phyloP scores from a whole-genome alignment of 768 basidiomycete species.

The Rhizopogon rudus region DNA sequence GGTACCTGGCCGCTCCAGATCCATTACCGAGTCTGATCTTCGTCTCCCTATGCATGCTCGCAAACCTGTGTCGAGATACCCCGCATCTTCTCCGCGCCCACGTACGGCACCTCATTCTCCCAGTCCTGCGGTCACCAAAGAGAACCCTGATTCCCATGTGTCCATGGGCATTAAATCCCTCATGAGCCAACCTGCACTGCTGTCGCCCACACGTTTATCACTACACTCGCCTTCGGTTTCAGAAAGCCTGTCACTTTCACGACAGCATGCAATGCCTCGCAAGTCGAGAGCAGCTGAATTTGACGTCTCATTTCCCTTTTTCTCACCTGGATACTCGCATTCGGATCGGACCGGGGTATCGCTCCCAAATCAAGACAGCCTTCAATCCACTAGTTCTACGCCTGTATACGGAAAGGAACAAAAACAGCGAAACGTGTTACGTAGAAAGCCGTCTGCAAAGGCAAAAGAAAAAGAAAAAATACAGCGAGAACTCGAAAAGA shows the following conservation, averaged over 20 bases:
- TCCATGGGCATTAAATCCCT: conserved; percentile 30
- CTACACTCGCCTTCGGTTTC: conserved; percentile 14
- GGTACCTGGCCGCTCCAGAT: conserved; percentile 10
- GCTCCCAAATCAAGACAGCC: conserved; percentile 10
- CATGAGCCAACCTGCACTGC: conserved; percentile 26
- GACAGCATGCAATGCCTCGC: conserved; percentile 5
- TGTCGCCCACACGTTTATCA: conserved; percentile 18
- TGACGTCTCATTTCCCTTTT: conserved; percentile 10
- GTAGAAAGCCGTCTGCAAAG: conserved; percentile 25
- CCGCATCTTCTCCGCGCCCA: conserved; percentile 9
- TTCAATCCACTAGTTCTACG: conserved; percentile 1
- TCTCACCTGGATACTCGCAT: conserved; percentile 8
- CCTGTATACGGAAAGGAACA: conserved; percentile 6
- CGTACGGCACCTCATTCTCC: conserved; percentile 12
- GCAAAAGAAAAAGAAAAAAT: conserved; percentile 9
- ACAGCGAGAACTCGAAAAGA: background rate
- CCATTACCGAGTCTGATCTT: conserved; percentile 16
- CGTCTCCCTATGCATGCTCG: conserved; percentile 3
- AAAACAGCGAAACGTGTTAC: conserved; percentile 26
- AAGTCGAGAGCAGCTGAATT: conserved; percentile 18
- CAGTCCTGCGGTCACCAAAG: background rate
- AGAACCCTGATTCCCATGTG: conserved; percentile 9
- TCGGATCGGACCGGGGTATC: conserved; percentile 7
- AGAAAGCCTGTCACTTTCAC: conserved; percentile 7
- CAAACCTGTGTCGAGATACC: background rate